Base-by-base conservation (phyloP, 441 rosid species). In the Erysimum cheiri region DNA sequence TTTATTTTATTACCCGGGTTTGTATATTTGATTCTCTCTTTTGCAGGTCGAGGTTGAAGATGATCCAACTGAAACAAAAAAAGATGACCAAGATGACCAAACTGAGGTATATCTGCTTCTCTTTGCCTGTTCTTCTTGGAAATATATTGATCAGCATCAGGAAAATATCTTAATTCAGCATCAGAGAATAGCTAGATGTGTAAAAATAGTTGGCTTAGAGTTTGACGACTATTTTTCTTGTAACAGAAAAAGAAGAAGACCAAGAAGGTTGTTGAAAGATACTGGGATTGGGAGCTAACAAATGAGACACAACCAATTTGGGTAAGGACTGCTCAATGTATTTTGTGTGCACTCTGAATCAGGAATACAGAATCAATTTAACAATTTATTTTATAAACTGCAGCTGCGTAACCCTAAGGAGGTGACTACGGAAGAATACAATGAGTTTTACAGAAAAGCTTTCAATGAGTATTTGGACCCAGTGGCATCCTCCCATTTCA, bases 221-320 rank as follows among this genome's bases (percentile, higher is more conserved):
- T 31, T 31, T 32, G 32, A 2, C 26, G 41, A 67, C 29, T 4
- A 6, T 72, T 53, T 69, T 63, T 58, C 35, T 6, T 73, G 54
- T 71, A 37, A 70, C 86, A 89, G 96, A 87, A 82, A 74, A 89
- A 91, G 88, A 93, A 87, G 85, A 93, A 89, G 78, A 93, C 96
- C 50, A 89, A 93, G 74, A 88, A 89, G 36, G 90, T 93, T 41
- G 88, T 93, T 48, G 98, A 93, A 82, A 87, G 74, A 71, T 93
- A 85, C 81, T 93, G 98, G 98, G 98, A 93, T 77, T 91, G 97
- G 98, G 96, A 88, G 60, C 93, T 89, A 29, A 80, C 86, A 4
- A 93, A 93, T 77, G 98, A 93, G 85, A 93, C 96, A 8, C 96
- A 93, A 53, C 98, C 98, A 56, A 79, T 93, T 64, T 93, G 98